Evolutionary conservation across 352 stramenopile species (phyloP), one percentile per base, ranked within the genome.

Genomic region (Blastocystis hominis): DNA sequence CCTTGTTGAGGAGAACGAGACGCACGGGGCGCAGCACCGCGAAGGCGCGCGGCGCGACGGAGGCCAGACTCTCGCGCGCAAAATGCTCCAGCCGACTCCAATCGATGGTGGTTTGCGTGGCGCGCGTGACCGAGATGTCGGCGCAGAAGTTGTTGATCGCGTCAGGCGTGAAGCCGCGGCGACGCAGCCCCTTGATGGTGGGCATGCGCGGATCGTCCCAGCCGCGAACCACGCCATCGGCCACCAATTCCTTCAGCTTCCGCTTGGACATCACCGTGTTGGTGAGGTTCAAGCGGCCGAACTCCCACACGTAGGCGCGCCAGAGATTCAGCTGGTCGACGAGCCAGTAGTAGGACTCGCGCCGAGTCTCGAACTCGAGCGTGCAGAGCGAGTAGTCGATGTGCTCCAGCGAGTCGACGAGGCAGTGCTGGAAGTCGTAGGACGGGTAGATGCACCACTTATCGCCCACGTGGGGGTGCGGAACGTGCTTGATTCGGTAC

Each of bases 351-450:
- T 99, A 99, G 47, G 94, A 97, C 90, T 98, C 95, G 46, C 86
- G 93, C 15, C 96, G 92, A 24, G 94, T 98, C 91, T 99, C 96
- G 90, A 99, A 99, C 91, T 99, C 97, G 78, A 98, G 93, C 44
- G 96, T 99, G 91, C 97, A 99, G 87, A 99, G 98, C 72, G 94
- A 98, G 91, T 98, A 98, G 91, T 98, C 96, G 89, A 99, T 97
- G 90, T 98, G 93, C 91, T 99, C 97, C 9, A 98, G 90, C 36
- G 95, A 96, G 89, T 98, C 95, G 64, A 96, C 93, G 30, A 98
- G 97, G 91, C 96, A 98, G 91, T 99, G 97, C 86, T 96, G 98
- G 90, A 97, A 99, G 92, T 99, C 97, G 90, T 99, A 99, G 3
- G 95, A 97, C 10, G 97, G 97, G 91, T 99, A 99, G 90, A 99